Evolutionary conservation across 495 filamentous ascomycete species (phyloP), one percentile per base, ranked within the genome.

Genomic region (Acidomyces sp.): DNA sequence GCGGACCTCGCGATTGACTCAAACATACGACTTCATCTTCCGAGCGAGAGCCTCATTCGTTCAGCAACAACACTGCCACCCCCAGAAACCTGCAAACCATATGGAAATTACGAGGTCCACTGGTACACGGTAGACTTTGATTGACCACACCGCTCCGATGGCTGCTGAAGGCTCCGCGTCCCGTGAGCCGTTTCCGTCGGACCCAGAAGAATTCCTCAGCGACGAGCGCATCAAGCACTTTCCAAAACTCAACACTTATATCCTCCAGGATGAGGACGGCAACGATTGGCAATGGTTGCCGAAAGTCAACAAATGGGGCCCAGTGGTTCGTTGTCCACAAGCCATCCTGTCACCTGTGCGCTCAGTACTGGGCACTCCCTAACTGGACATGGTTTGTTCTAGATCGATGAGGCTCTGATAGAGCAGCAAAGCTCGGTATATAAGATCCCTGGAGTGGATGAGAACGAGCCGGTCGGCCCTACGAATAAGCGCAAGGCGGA

Each of bases 151-250:
- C n/a, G n/a, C n/a, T n/a, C n/a, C n/a, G n/a, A n/a, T n/a, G n/a
- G n/a, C n/a, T n/a, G n/a, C n/a, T n/a, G n/a, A n/a, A n/a, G n/a
- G n/a, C n/a, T n/a, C n/a, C n/a, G n/a, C n/a, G n/a, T n/a, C n/a
- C 9, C 34, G 37, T 16, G 34, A 31, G 12, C 36, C 50, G 25
- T 55, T 53, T 25, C 53, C 53, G 1, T 42, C 13, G 4, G 47
- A 49, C 13, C 12, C 40, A 7, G 65, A 75, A 43, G 75, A 88
- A 20, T 94, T 96, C 57, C 77, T 81, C 43, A 62, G 64, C 41
- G 88, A 96, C 55, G 70, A 79, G 17, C 82, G 88, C 45, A 80
- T 95, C 47, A 86, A 84, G 0, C 93, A 76, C 62, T 90, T 82
- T 3, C 80, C 75, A 53, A 62, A 82, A 37, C 78, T 86, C 59